Evolutionary conservation across 2,329 filamentous ascomycete species (phyloP), one percentile per base, ranked within the genome.

Genomic region (Alternaria angustiovoidea): DNA sequence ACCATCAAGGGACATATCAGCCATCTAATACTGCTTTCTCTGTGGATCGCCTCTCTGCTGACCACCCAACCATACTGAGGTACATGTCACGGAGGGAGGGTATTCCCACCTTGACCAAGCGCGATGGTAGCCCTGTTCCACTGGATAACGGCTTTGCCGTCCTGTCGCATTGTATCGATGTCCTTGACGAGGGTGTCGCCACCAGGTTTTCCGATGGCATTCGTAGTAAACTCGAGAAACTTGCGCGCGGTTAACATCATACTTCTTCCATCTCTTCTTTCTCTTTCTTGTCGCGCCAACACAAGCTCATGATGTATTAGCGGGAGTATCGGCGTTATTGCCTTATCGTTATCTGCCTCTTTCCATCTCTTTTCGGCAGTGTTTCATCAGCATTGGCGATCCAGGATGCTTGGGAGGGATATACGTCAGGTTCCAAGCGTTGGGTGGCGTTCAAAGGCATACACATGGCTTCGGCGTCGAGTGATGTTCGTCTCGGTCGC

Each of bases 201-300:
- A 83, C 82, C 46, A 80, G 84, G 22, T 83, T 87, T 65, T 82
- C 83, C 7, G 85, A 87, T 64, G 85, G 85, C 8, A 84, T 87
- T 59, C 80, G 82, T 41, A 79, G 80, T 56, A 87, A 87, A 73
- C 77, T 87, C 24, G 81, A 84, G 59, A 80, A 79, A 61, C 69
- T 84, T 43, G 76, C 81, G 30, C 67, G 76, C 41, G 73, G 74
- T 42, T 63, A 44, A 59, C 43, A 34, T 30, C 39, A 28, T 67
- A 51, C 60, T n/a, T 49, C 26, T n/a, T 49, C 26, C 46, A 38
- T 26, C 51, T 48, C 39, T 60, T 64, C 38, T 51, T 36, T 54
- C 49, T 55, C 30, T 11, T 54, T 59, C 53, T 44, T 34, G 28
- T 42, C 34, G 18, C 38, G 47, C 47, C 39, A 24, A 22, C 44